Conservation (phyloP, 306 rosid genomes). For the Cicer bijugum region DNA sequence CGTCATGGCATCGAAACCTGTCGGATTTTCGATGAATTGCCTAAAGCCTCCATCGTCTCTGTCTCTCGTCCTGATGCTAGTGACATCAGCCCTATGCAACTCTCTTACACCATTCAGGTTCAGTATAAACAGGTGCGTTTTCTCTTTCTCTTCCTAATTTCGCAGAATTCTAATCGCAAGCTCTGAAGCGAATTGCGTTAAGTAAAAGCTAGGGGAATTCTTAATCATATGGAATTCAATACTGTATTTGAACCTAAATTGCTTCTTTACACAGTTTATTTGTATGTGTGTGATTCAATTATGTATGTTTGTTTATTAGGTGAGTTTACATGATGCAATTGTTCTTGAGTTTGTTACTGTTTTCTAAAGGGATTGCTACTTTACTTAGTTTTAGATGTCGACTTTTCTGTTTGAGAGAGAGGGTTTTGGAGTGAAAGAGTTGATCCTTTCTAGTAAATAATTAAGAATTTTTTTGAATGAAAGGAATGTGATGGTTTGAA, state of each 20-base stretch:
- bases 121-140: slow-evolving; percentile 76
- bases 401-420: neutral
- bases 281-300: neutral
- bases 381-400: slow-evolving; percentile 26
- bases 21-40: slow-evolving; percentile 89
- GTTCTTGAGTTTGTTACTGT: slow-evolving; percentile 26
- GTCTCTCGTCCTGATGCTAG: slow-evolving; percentile 95
- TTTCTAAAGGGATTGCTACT: slow-evolving; percentile 11
- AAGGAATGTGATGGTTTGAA: neutral
- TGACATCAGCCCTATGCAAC: slow-evolving; percentile 92
- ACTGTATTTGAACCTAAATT: slow-evolving; percentile 33
- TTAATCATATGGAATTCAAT: neutral
- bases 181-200: slow-evolving; percentile 37
- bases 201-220: neutral
- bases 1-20: slow-evolving; percentile 55
- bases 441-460: neutral
- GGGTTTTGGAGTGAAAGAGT: slow-evolving; percentile 13
- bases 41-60: slow-evolving; percentile 72
- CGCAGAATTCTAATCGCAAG: neutral
- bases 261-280: neutral
- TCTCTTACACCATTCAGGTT: slow-evolving; percentile 82
- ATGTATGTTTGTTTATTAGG: slow-evolving; percentile 1
- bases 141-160: slow-evolving; percentile 4
- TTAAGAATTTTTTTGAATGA: neutral
- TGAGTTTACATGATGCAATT: slow-evolving; percentile 18